Base-by-base conservation (phyloP, 768 basidiomycete genomes). In the Tephrocybe sp. region DNA sequence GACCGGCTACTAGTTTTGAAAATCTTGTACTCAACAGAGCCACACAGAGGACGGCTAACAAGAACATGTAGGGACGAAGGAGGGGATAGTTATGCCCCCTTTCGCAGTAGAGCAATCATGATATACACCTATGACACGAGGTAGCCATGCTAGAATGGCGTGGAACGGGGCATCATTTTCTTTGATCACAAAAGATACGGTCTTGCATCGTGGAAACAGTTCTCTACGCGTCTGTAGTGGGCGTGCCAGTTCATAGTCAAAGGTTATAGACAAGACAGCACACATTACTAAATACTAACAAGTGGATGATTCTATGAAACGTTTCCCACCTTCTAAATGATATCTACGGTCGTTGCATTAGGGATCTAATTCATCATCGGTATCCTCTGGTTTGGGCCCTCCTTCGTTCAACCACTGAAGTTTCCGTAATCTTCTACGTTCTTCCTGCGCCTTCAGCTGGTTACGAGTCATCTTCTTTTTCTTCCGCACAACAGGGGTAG, bases 381-480 rank as follows among this genome's bases (percentile, higher is more conserved):
- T 91, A 55, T 91, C 88, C 64, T 91, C 88, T 50, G 88, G 88
- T 59, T 83, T 86, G 38, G 82, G 78, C 3, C 93, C 93, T 45
- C 93, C 93, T 61, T 79, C 79, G 23, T 76, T 83, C 52, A 95
- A 72, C 93, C 93, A 95, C 48, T 79, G 72, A 51, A 94, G 64
- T 72, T 92, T 91, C 60, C 91, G 78, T 61, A 83, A 62, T 61
- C 84, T 76, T 64, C 90, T 77, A 52, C 94, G 77, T 67, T 94
- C 94, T 66, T 94, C 93, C 67, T 82, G 85, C 4, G 80, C 91
- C 69, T 97, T 97, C 55, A 86, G 21, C 66, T 95, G 90, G 68
- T 93, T 93, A 41, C 90, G 79, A n/a, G 90, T 91, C 64, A 76
- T 31, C 73, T 93, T 95, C 77, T 95, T 95, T 76, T 94, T 94